Conservation (phyloP, 768 basidiomycete genomes). For the Leccinellum rugosiceps region DNA sequence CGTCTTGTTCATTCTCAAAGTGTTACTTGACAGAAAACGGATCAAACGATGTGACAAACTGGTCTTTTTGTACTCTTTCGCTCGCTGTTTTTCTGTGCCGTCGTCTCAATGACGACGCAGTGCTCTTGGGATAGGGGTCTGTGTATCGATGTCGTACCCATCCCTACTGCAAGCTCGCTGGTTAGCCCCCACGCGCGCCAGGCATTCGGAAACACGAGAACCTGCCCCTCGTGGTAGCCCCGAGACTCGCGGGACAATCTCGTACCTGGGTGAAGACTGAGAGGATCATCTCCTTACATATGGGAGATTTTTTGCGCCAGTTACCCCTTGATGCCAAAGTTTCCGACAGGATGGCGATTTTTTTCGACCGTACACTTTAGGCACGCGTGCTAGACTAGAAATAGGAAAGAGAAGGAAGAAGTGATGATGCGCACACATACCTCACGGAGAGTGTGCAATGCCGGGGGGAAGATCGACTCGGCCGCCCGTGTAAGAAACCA, state of each 20-base stretch:
- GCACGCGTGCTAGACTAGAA: neutral
- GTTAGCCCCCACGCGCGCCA: neutral
- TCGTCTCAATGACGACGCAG: neutral
- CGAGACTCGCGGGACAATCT: constrained; percentile 9
- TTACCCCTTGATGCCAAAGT: constrained; percentile 3
- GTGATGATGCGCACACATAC: neutral
- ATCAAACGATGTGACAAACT: neutral
- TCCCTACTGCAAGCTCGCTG: neutral
- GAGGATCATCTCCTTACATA: constrained; percentile 6
- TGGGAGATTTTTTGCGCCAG: neutral
- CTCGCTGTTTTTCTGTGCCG: neutral
- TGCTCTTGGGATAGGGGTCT: neutral
- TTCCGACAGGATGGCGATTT: constrained; percentile 16
- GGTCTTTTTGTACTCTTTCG: neutral
- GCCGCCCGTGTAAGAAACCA: constrained; percentile 9
- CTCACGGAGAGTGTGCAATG: neutral
- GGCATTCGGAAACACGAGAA: neutral
- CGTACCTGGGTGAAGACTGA: neutral
- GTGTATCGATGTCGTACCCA: neutral
- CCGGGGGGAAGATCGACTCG: neutral
- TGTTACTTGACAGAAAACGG: neutral
- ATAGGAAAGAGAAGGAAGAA: neutral
- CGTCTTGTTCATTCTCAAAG: neutral
- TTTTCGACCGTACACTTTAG: neutral
- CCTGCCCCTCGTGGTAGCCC: neutral